Evolutionary conservation across 2,329 filamentous ascomycete genomes (phyloP).

Genomic region (Aspergillus candidus): DNA sequence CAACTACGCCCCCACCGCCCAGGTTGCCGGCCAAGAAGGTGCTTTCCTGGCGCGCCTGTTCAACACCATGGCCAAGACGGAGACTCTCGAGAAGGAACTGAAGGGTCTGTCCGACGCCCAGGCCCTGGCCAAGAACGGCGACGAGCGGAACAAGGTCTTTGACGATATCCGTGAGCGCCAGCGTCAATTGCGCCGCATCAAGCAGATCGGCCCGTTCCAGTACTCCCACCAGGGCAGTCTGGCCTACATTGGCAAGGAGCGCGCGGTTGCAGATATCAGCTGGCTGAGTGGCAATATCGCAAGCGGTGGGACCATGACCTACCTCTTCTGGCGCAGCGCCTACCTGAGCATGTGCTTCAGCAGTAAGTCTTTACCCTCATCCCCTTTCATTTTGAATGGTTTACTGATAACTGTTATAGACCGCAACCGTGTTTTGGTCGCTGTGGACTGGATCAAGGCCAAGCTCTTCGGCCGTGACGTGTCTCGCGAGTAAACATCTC

Average conservation of each 20-base stretch:
- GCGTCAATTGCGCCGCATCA: conserved; percentile 79
- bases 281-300: conserved; percentile 98
- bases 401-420: conserved; percentile 46
- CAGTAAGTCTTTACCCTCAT: conserved; percentile 58
- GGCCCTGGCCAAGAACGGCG: conserved; percentile 61
- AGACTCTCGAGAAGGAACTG: conserved; percentile 71
- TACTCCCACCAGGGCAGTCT: conserved; percentile 96
- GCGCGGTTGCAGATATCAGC: conserved; percentile 92
- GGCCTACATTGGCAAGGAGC: conserved; percentile 97
- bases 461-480: conserved; percentile 96
- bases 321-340: conserved; percentile 96
- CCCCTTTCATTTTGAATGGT: neutral
- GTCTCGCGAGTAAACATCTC: conserved; percentile 38
- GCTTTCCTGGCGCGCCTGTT: conserved; percentile 91
- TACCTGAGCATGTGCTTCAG: conserved; percentile 99
- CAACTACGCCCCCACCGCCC: conserved; percentile 94
- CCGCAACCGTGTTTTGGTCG: conserved; percentile 87
- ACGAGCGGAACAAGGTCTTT: conserved; percentile 52
- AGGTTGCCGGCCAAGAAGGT: conserved; percentile 94
- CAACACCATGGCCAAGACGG: conserved; percentile 98
- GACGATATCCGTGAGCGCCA: conserved; percentile 80
- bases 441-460: conserved; percentile 94
- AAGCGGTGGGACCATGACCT: conserved; percentile 86
- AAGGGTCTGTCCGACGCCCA: conserved; percentile 59
- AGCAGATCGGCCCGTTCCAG: conserved; percentile 95